A percentile compares a stretch with the other conserved stretches of the same genome.
Evolutionary conservation across 306 rosid genomes (phyloP).

Genomic region (Dryas octopetala): DNA sequence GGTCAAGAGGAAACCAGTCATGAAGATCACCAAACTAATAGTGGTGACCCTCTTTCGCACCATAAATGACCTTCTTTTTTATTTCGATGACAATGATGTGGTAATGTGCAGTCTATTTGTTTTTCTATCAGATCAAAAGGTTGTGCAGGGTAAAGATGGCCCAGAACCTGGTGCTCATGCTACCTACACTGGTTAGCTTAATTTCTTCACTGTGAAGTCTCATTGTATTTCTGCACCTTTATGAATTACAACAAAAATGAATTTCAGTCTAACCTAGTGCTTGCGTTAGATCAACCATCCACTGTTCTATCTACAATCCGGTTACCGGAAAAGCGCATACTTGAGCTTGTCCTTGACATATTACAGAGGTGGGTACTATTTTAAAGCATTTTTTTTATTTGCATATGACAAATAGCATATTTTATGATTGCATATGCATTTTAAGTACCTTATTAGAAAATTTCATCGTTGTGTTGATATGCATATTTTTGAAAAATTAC

Average conservation of each 20-base stretch:
- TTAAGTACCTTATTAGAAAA: too few relatives aligned
- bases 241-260: background rate
- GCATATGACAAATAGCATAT: background rate
- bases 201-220: background rate
- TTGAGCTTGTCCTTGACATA: conserved; percentile 60
- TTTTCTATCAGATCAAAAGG: conserved; percentile 18
- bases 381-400: background rate
- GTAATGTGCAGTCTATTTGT: conserved; percentile 1
- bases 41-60: conserved; percentile 14
- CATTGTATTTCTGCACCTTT: background rate
- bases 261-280: conserved; percentile 8
- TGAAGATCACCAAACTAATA: conserved; percentile 31
- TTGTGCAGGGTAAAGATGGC: conserved; percentile 9
- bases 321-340: conserved; percentile 53
- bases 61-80: background rate
- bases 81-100: conserved; percentile 7
- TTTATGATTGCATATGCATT: too few relatives aligned
- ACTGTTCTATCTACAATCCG: conserved; percentile 23
- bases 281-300: conserved; percentile 40
- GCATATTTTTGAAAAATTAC: conserved; percentile 15
- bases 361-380: conserved; percentile 52
- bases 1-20: conserved; percentile 22
- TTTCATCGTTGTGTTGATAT: conserved; percentile 4
- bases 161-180: conserved; percentile 12
- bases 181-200: conserved; percentile 15